phyloP scores from a whole-genome alignment of 148 eudicot species.

The Tetragonia tetragonoides region DNA sequence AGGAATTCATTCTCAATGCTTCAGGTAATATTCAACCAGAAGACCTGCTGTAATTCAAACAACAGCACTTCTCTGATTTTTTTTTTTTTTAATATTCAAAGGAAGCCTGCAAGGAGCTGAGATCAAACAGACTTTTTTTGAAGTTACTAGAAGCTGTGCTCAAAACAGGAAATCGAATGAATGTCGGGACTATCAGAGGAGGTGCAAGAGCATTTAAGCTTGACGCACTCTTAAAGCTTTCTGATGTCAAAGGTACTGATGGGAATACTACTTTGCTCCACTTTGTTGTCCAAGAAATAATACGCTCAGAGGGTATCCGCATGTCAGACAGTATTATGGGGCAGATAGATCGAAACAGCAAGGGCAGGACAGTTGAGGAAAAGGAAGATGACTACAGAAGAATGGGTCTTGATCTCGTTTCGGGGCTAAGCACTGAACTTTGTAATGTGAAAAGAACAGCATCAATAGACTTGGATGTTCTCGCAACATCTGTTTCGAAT shows the following conservation, averaged over 20 bases:
- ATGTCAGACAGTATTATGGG: conserved; percentile 96
- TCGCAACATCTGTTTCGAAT: conserved; percentile 83
- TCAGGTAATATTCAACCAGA: conserved; percentile 52
- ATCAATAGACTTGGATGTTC: conserved; percentile 78
- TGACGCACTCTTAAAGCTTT: conserved; percentile 88
- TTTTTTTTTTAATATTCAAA: conserved; percentile 21
- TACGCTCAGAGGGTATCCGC: conserved; percentile 71
- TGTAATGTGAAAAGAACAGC: conserved; percentile 96
- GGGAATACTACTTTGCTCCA: conserved; percentile 93
- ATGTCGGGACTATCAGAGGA: conserved; percentile 92
- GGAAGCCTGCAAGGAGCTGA: conserved; percentile 96
- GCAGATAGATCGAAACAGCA: conserved; percentile 53
- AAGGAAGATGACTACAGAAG: conserved; percentile 72
- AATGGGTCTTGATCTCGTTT: conserved; percentile 99
- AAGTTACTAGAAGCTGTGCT: conserved; percentile 94
- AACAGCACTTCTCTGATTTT: background rate
- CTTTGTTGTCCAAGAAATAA: conserved; percentile 92
- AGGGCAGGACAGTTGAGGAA: conserved; percentile 45
- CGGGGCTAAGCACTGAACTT: conserved; percentile 74
- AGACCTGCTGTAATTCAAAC: background rate
- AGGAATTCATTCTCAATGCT: conserved; percentile 85
- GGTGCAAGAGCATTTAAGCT: conserved; percentile 98
- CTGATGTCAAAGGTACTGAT: conserved; percentile 96
- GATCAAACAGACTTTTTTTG: conserved; percentile 86
- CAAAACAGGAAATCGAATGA: conserved; percentile 97